Percentiles rank a stretch among this genome's conserved stretches.
phyloP scores from a whole-genome alignment of 768 basidiomycete species.

The Macrolepiota albuminosa region DNA sequence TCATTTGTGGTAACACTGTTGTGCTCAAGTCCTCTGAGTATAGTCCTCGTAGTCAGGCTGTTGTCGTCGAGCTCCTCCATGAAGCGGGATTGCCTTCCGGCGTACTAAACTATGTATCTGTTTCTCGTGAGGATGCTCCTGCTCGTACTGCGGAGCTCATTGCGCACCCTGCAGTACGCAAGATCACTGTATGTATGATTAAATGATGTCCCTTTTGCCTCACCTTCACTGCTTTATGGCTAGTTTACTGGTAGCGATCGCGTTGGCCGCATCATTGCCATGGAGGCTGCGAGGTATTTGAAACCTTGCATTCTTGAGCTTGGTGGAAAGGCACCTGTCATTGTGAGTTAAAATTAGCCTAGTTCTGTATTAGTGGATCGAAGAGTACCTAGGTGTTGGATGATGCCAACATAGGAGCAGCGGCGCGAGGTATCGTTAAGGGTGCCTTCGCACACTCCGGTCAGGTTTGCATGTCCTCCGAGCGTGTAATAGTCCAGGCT shows the following conservation, averaged over 20 bases:
- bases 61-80: slow-evolving; percentile 42
- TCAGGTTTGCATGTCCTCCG: slow-evolving; percentile 57
- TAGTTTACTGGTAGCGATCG: slow-evolving; percentile 55
- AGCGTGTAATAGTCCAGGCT: slow-evolving; percentile 50
- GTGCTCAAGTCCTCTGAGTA: slow-evolving; percentile 49
- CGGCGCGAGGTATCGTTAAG: slow-evolving; percentile 43
- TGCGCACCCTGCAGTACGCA: slow-evolving; percentile 45
- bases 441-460: slow-evolving; percentile 45
- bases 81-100: slow-evolving; percentile 60
- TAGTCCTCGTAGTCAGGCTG: slow-evolving; percentile 41
- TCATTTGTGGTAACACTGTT: slow-evolving; percentile 54
- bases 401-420: slow-evolving; percentile 48
- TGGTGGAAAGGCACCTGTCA: slow-evolving; percentile 48
- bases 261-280: slow-evolving; percentile 48
- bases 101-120: slow-evolving; percentile 52
- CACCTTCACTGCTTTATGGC: background rate
- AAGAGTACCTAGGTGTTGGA: slow-evolving; percentile 34
- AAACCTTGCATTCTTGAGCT: slow-evolving; percentile 55
- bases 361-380: background rate
- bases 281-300: slow-evolving; percentile 49
- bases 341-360: slow-evolving; percentile 28
- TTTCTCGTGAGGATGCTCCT: slow-evolving; percentile 39
- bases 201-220: background rate
- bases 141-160: slow-evolving; percentile 46
- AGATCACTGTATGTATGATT: slow-evolving; percentile 40